A percentile compares a stretch with the other conserved stretches of the same genome.
These are phyloP conservation scores for Phoenix roebelenii DNA, from an alignment of 176 grass and related monocot genomes.

Conservation along the genomic window DNA sequence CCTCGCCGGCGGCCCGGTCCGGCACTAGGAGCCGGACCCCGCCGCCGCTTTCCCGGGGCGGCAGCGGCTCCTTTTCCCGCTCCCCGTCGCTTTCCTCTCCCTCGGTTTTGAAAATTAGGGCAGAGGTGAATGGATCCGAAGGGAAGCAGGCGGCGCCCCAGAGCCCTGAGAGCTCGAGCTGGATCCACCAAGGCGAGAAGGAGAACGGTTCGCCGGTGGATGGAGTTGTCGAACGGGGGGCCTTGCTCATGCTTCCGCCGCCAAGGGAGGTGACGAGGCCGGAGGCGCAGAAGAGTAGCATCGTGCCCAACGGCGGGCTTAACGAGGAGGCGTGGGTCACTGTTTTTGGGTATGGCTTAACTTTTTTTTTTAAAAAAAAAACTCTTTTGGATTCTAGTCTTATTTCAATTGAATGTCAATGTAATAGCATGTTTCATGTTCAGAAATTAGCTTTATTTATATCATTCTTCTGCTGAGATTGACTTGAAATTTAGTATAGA, in stretches of 20 bases:
- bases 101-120: slow-evolving; percentile 24
- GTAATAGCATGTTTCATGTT: too few relatives aligned
- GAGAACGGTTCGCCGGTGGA: slow-evolving; percentile 28
- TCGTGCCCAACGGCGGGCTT: slow-evolving; percentile 10
- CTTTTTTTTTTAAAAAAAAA: slow-evolving; percentile 8
- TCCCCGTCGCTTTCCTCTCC: slow-evolving; percentile 42
- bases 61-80: slow-evolving; percentile 33
- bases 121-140: slow-evolving; percentile 22
- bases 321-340: slow-evolving; percentile 82
- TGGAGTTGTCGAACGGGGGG: slow-evolving; percentile 31
- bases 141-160: background rate
- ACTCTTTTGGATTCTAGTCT: too few relatives aligned
- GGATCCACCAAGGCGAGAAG: slow-evolving; percentile 9
- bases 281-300: slow-evolving; percentile 6
- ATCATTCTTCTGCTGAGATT: too few relatives aligned
- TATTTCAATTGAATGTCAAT: too few relatives aligned
- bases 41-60: background rate
- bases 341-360: slow-evolving; percentile 65
- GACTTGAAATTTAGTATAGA: too few relatives aligned
- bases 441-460: too few relatives aligned
- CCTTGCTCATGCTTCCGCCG: slow-evolving; percentile 31
- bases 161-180: background rate
- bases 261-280: slow-evolving; percentile 22
- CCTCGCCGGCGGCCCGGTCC: background rate
- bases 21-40: slow-evolving; percentile 13